Percentiles rank a stretch among this genome's conserved stretches.
Conservation (phyloP, 2,329 filamentous ascomycete genomes). For the Sporothrix mexicana region DNA sequence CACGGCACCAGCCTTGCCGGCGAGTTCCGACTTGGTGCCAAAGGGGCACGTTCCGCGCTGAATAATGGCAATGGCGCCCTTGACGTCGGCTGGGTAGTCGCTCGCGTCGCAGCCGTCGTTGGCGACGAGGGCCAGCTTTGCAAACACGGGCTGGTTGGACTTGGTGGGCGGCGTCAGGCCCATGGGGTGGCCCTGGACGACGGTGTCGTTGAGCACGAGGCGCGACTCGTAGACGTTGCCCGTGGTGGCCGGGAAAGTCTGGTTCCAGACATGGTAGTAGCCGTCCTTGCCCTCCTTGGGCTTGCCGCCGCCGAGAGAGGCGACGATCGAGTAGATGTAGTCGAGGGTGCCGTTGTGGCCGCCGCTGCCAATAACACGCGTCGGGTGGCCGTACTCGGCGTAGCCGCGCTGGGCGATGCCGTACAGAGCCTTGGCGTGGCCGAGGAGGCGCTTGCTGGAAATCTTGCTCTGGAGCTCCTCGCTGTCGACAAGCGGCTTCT, state of each 20-base stretch:
- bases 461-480: constrained; percentile 64
- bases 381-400: constrained; percentile 70
- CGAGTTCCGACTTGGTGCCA: constrained; percentile 70
- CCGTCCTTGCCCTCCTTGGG: constrained; percentile 28
- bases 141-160: constrained; percentile 63
- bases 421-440: constrained; percentile 66
- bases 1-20: constrained; percentile 71
- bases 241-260: constrained; percentile 67
- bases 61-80: constrained; percentile 72
- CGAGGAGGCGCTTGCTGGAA: constrained; percentile 59
- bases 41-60: constrained; percentile 74
- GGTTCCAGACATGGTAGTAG: constrained; percentile 68
- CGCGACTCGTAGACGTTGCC: constrained; percentile 65
- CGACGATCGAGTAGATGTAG: constrained; percentile 64
- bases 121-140: constrained; percentile 63
- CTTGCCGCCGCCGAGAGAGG: constrained; percentile 53
- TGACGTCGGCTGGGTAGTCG: constrained; percentile 66
- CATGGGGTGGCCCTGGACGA: constrained; percentile 63
- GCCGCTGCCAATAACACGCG: constrained; percentile 71
- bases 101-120: constrained; percentile 67
- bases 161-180: constrained; percentile 70
- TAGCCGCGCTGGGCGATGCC: constrained; percentile 64
- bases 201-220: constrained; percentile 60
- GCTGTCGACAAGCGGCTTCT: constrained; percentile 49
- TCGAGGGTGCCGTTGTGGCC: constrained; percentile 69